phyloP scores from a whole-genome alignment of 331 rosid species.

The Dryas integrifolia region DNA sequence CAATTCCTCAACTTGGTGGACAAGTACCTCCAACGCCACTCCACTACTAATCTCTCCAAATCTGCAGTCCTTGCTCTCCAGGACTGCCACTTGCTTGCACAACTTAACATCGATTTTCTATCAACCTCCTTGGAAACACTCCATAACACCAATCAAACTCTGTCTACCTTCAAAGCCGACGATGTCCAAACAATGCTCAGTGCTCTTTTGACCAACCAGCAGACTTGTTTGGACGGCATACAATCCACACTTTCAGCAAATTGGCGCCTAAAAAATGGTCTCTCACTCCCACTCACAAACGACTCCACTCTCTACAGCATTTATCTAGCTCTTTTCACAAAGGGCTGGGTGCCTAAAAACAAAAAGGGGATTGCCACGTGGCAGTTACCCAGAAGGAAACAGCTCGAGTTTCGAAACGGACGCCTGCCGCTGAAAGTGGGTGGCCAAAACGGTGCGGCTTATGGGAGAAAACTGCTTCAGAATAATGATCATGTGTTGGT shows the following conservation, averaged over 20 bases:
- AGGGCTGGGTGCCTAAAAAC: conserved; percentile 56
- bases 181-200: conserved; percentile 58
- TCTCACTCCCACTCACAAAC: conserved; percentile 40
- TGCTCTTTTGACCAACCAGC: conserved; percentile 66
- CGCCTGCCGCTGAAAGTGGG: too few species aligned
- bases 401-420: too few species aligned
- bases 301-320: conserved; percentile 63
- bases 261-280: conserved; percentile 42
- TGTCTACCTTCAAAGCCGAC: conserved; percentile 43
- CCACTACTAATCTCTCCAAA: conserved; percentile 31
- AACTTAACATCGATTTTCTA: conserved; percentile 52
- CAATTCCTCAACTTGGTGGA: conserved; percentile 16
- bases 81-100: conserved; percentile 60
- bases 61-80: conserved; percentile 44
- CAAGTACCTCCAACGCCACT: conserved; percentile 33
- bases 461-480: conserved; percentile 46
- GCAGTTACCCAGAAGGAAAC: too few species aligned
- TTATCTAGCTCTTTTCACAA: conserved; percentile 63
- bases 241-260: conserved; percentile 43
- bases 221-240: conserved; percentile 69
- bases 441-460: too few species aligned
- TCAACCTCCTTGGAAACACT: conserved; percentile 41
- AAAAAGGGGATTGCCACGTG: conserved; percentile 16
- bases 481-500: conserved; percentile 34
- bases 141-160: conserved; percentile 25